Percentiles rank a stretch among this genome's conserved stretches.
Conservation (phyloP, 176 grass and related monocot genomes). For the Carex myosuroides region DNA sequence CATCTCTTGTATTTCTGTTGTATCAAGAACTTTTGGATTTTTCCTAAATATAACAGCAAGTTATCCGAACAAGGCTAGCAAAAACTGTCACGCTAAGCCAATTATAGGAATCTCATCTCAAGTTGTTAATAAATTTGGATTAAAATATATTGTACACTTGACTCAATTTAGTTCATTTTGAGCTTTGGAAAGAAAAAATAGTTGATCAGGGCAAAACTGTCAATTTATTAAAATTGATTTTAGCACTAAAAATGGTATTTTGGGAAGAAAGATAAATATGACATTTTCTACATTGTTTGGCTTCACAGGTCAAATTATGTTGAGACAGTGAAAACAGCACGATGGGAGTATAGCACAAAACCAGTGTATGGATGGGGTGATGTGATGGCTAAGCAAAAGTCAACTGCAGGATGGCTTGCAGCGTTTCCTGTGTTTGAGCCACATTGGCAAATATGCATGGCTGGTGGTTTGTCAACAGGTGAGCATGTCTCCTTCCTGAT, state of each 20-base stretch:
- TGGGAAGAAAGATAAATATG: neutral
- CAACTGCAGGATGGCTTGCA: slow-evolving; percentile 89
- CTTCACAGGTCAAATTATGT: slow-evolving; percentile 82
- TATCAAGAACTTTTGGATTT: neutral
- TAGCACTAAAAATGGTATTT: neutral
- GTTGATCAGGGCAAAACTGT: neutral
- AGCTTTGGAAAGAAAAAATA: neutral
- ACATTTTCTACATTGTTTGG: slow-evolving; percentile 2
- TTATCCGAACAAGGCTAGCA: neutral
- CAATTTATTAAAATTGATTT: neutral
- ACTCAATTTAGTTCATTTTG: neutral
- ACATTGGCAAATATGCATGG: slow-evolving; percentile 99
- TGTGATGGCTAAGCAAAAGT: slow-evolving; percentile 59
- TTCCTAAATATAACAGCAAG: neutral
- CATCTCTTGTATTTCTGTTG: slow-evolving; percentile 1
- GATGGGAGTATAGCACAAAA: slow-evolving; percentile 81
- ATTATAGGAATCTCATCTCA: neutral
- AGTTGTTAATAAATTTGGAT: neutral
- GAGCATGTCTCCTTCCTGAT: slow-evolving; percentile 18
- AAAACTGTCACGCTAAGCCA: neutral
- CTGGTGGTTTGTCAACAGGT: slow-evolving; percentile 86
- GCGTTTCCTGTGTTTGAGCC: slow-evolving; percentile 97
- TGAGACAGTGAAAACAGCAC: slow-evolving; percentile 79
- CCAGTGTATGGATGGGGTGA: slow-evolving; percentile 96
- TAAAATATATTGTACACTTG: neutral